These are phyloP conservation scores for Parastagonospora avenae DNA, from an alignment of 2,329 filamentous ascomycete genomes.

Conservation along the genomic window DNA sequence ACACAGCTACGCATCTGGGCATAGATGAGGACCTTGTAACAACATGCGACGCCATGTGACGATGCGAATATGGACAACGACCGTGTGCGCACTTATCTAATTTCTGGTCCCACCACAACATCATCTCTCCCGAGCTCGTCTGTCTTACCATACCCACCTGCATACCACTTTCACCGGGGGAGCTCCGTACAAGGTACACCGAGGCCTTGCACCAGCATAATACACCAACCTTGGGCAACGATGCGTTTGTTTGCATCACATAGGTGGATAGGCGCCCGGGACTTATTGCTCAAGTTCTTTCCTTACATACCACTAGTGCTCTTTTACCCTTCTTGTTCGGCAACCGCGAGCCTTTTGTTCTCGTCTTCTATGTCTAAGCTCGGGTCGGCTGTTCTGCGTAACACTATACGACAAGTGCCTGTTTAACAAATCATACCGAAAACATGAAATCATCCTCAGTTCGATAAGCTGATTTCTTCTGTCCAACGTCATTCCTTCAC, in stretches of 20 bases:
- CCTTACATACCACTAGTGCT: constrained; percentile 42
- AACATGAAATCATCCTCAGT: constrained; percentile 11
- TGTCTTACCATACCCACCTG: constrained; percentile 39
- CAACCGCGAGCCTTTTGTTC: constrained; percentile 19
- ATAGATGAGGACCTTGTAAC: constrained; percentile 38
- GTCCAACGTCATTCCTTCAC: not conserved
- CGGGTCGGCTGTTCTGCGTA: constrained; percentile 37
- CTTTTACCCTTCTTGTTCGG: constrained; percentile 24
- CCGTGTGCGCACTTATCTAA: constrained; percentile 33
- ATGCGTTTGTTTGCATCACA: constrained; percentile 29
- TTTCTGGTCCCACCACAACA: constrained; percentile 33
- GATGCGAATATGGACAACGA: constrained; percentile 38
- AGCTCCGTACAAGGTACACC: constrained; percentile 16
- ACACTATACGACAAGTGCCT: constrained; percentile 20
- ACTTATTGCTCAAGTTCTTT: constrained; percentile 30
- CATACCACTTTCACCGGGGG: constrained; percentile 25
- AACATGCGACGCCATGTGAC: constrained; percentile 37
- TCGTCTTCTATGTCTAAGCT: constrained; percentile 12
- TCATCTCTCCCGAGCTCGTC: constrained; percentile 27
- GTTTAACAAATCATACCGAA: constrained; percentile 18
- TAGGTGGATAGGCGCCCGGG: constrained; percentile 40
- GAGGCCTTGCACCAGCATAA: constrained; percentile 37
- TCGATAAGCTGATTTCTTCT: constrained; percentile 2
- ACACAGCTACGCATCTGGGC: constrained; percentile 59
- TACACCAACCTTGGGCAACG: constrained; percentile 35